These are phyloP conservation scores for Carex scoparia DNA, from an alignment of 176 grass and related monocot genomes.

Conservation along the genomic window DNA sequence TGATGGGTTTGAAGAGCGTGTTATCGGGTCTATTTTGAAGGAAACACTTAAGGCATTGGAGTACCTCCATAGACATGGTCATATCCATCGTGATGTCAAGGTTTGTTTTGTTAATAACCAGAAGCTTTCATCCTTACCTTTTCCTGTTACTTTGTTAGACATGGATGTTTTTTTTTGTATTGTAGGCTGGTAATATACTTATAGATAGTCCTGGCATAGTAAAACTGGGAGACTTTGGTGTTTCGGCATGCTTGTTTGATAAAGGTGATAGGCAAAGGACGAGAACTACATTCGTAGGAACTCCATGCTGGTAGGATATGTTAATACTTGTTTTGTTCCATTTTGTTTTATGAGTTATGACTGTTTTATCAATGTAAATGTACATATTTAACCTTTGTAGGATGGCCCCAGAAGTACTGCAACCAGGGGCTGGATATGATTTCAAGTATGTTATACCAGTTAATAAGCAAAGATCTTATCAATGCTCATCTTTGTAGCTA, in stretches of 20 bases:
- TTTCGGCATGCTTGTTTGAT: conserved; percentile 98
- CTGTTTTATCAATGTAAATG: not conserved
- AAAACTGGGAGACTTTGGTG: conserved; percentile 97
- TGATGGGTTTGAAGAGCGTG: conserved; percentile 85
- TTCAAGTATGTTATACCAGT: conserved; percentile 74
- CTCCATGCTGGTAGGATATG: conserved; percentile 80
- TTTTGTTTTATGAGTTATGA: not conserved
- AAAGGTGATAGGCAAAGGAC: conserved; percentile 93
- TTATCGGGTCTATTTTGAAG: conserved; percentile 90
- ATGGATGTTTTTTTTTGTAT: not conserved
- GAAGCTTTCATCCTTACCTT: not conserved
- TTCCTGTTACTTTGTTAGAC: not conserved
- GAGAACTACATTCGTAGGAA: conserved; percentile 98
- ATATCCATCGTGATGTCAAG: conserved; percentile 98
- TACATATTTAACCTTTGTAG: conserved; percentile 36
- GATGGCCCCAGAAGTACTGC: conserved; percentile 99
- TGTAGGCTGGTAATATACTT: conserved; percentile 98
- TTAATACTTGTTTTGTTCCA: conserved; percentile 8
- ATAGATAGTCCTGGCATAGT: conserved; percentile 70
- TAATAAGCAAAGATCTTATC: conserved; percentile 9
- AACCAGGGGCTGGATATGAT: conserved; percentile 91
- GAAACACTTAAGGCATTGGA: conserved; percentile 96
- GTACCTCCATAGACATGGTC: conserved; percentile 93
- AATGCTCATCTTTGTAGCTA: conserved; percentile 5
- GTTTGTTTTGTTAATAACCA: conserved; percentile 32